Evolutionary conservation across 2,329 filamentous ascomycete species (phyloP), one percentile per base, ranked within the genome.

Genomic region (Trichothecium roseum): DNA sequence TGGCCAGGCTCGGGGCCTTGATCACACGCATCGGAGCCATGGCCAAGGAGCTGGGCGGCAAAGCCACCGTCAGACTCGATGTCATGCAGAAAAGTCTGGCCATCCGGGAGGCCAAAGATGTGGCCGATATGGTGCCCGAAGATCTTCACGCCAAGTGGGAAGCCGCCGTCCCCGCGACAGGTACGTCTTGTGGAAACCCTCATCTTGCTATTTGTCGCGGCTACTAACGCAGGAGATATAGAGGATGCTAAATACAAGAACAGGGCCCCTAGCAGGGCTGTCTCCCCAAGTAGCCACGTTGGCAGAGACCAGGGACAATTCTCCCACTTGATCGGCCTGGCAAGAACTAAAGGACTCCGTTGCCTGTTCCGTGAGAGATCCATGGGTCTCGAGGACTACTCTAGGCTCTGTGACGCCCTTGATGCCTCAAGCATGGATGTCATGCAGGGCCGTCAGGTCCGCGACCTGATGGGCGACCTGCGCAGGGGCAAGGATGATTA

Each of bases 1-100:
- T 66, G 33, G 48, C 34, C 34, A 48, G 38, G 26, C 34, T 64
- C 20, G 54, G 44, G 12, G 39, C 35, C n/a, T 40, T 65, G 35
- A 51, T 63, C 20, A 40, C 30, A 7, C 46, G 43, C 32, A 56
- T 62, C 16, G 28, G 56, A 15, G 22, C 31, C 6, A 35, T 49
- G 8, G 50, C 51, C 30, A 57, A 48, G 38, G 37, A 38, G n/a
- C 44, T 35, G 37, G 46, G 44, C 29, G 49, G 51, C 26, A 40
- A 43, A 30, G 45, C 48, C 28, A 38, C 44, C 22, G 18, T 54
- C 28, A 47, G 37, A 28, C 49, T 51, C 45, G 43, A 51, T 38
- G 26, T 3, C 16, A 28, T 36, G 35, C 37, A 36, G 36, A 40
- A 51, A 36, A 49, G 42, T 20, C 39, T 56, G 35, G 44, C 47